A percentile compares a stretch with the other conserved stretches of the same genome.
These are phyloP conservation scores for Colletotrichum eremochloae DNA, from an alignment of 2,329 filamentous ascomycete genomes.

Conservation along the genomic window DNA sequence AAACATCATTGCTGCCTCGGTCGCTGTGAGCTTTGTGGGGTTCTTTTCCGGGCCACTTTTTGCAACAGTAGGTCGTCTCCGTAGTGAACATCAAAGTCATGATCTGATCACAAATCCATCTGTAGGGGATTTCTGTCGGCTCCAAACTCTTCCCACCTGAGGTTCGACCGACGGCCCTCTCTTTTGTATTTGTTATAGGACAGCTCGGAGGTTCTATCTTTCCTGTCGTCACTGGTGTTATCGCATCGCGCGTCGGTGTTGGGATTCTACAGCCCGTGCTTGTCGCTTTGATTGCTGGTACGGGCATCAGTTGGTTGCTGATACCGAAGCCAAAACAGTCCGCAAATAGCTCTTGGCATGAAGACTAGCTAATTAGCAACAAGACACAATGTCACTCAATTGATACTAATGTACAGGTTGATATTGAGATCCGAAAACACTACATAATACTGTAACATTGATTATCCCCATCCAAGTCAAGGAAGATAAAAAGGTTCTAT, in stretches of 20 bases:
- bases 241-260: conserved; percentile 61
- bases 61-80: conserved; percentile 59
- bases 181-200: conserved; percentile 69
- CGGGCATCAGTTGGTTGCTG: conserved; percentile 62
- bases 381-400: too few species aligned
- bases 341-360: conserved; percentile 50
- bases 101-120: not conserved
- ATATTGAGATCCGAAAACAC: too few species aligned
- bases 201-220: conserved; percentile 69
- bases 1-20: conserved; percentile 63
- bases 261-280: conserved; percentile 65
- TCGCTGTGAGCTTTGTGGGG: conserved; percentile 66
- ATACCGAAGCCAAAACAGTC: conserved; percentile 54
- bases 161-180: conserved; percentile 53
- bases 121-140: conserved; percentile 65
- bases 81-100: not conserved
- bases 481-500: too few species aligned
- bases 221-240: conserved; percentile 66
- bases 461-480: too few species aligned
- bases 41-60: conserved; percentile 72
- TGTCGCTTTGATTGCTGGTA: conserved; percentile 60
- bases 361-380: conserved; percentile 46
- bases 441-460: too few species aligned
- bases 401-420: too few species aligned
- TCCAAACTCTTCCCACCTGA: conserved; percentile 62